These are phyloP conservation scores for Zangia roseola DNA, from an alignment of 768 basidiomycete species.

Conservation along the genomic window DNA sequence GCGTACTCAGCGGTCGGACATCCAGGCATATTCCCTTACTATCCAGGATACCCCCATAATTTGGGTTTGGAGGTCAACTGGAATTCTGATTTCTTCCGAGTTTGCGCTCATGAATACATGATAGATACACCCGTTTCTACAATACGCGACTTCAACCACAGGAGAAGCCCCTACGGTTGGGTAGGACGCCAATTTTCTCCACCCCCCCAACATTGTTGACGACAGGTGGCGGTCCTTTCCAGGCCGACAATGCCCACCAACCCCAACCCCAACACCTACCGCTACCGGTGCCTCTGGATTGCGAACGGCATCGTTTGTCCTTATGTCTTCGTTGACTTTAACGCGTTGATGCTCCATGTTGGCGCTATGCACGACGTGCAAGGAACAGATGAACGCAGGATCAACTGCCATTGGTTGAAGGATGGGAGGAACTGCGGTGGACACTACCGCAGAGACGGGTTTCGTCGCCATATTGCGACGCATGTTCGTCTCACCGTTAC, in stretches of 20 bases:
- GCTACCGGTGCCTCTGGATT: background rate
- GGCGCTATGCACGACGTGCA: background rate
- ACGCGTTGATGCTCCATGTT: background rate
- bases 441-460: background rate
- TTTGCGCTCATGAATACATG: background rate
- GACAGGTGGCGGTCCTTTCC: background rate
- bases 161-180: no score
- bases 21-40: fast-evolving
- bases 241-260: background rate
- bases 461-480: background rate
- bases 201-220: no score
- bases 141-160: background rate
- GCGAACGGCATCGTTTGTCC: no score
- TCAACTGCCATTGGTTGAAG: background rate
- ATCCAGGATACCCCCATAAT: background rate
- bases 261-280: no score
- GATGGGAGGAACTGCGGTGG: background rate
- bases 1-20: no score
- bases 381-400: background rate
- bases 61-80: constrained; percentile 9
- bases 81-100: background rate
- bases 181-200: no score
- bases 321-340: no score
- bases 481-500: background rate
- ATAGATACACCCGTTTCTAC: background rate